A percentile compares a stretch with the other conserved stretches of the same genome.
phyloP scores from a whole-genome alignment of 352 stramenopile species.

The Phytopythium sindhum region DNA sequence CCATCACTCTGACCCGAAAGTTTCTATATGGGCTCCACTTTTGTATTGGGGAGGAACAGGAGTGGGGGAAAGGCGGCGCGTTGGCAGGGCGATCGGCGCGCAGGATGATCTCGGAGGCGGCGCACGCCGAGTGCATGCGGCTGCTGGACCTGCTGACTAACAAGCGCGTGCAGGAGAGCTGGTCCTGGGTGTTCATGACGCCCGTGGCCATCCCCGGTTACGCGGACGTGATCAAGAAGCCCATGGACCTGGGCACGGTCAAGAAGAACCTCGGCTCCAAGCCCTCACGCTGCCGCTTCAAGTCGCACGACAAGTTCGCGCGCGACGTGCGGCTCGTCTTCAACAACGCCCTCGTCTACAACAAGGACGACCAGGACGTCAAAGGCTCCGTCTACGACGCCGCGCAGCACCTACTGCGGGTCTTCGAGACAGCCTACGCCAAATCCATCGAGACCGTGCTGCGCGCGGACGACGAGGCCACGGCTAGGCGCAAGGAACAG shows the following conservation, averaged over 20 bases:
- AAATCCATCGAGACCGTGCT: conserved; percentile 71
- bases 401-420: conserved; percentile 69
- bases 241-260: conserved; percentile 81
- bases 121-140: conserved; percentile 77
- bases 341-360: conserved; percentile 76
- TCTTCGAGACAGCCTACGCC: conserved; percentile 81
- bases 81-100: not conserved
- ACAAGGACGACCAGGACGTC: conserved; percentile 72
- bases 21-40: not conserved
- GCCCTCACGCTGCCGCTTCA: conserved; percentile 82
- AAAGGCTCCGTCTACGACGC: conserved; percentile 78
- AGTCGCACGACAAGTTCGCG: conserved; percentile 81
- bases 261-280: conserved; percentile 73
- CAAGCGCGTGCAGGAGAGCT: conserved; percentile 79
- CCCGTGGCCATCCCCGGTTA: conserved; percentile 71
- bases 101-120: conserved; percentile 67
- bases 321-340: conserved; percentile 82
- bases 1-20: not conserved
- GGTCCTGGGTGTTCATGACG: conserved; percentile 86
- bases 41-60: not conserved
- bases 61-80: not conserved
- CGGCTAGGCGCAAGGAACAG: conserved; percentile 24
- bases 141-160: conserved; percentile 79
- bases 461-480: conserved; percentile 25
- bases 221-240: conserved; percentile 71